These are phyloP conservation scores for Physcia stellaris DNA, from an alignment of 495 filamentous ascomycete species.

Conservation along the genomic window DNA sequence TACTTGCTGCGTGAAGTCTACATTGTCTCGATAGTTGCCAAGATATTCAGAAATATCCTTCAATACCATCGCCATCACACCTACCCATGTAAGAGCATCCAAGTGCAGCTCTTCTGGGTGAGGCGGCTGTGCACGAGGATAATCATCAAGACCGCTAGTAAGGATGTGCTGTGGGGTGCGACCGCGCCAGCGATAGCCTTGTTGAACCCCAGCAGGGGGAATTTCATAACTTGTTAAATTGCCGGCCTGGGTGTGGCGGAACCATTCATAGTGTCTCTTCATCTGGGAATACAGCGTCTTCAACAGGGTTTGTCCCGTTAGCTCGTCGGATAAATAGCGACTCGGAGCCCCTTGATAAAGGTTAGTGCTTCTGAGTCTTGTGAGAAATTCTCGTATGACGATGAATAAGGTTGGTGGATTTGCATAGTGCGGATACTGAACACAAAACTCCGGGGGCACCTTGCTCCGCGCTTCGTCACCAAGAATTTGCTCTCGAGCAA, in stretches of 20 bases:
- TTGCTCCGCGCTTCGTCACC: slow-evolving; percentile 65
- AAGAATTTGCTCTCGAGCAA: slow-evolving; percentile 67
- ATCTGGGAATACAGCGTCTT: background rate
- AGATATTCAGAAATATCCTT: slow-evolving; percentile 61
- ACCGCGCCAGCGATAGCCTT: slow-evolving; percentile 88
- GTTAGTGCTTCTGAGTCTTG: background rate
- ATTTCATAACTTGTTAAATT: background rate
- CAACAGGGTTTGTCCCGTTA: background rate
- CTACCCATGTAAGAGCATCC: slow-evolving; percentile 88
- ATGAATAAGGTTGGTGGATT: slow-evolving; percentile 71
- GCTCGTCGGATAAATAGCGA: background rate
- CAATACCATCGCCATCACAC: slow-evolving; percentile 70
- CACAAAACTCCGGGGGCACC: slow-evolving; percentile 65
- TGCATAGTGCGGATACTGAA: slow-evolving; percentile 70
- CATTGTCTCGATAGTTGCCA: slow-evolving; percentile 55
- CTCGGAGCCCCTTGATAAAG: background rate
- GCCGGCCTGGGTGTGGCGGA: background rate
- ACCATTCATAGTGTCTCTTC: background rate
- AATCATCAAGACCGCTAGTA: slow-evolving; percentile 89
- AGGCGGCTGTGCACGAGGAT: slow-evolving; percentile 79
- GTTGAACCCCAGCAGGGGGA: slow-evolving; percentile 28
- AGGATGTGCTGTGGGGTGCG: slow-evolving; percentile 73
- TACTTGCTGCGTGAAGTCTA: slow-evolving; percentile 50
- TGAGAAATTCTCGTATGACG: slow-evolving; percentile 50
- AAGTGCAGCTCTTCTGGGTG: slow-evolving; percentile 92